A percentile compares a stretch with the other conserved stretches of the same genome.
phyloP scores from a whole-genome alignment of 805 yeast genomes.

The Hanseniaspora jakobsenii region DNA sequence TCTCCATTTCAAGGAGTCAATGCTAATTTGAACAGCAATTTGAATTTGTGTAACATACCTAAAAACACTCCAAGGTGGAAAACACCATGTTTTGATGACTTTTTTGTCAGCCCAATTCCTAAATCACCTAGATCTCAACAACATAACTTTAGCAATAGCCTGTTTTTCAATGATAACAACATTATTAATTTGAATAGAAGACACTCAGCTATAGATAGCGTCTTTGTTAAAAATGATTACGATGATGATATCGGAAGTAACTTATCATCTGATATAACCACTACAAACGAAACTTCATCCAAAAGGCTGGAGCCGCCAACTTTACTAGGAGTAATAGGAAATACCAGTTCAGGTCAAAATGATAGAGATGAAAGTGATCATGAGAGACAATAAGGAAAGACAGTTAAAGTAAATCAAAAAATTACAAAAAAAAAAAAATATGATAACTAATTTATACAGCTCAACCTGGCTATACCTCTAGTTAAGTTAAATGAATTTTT shows the following conservation, averaged over 20 bases:
- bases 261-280: too few relatives aligned
- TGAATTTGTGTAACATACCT: too few relatives aligned
- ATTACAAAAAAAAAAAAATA: too few relatives aligned
- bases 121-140: conserved; percentile 12
- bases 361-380: background rate
- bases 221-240: background rate
- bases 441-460: background rate
- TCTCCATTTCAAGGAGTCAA: conserved; percentile 12
- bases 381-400: too few relatives aligned
- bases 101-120: conserved; percentile 13
- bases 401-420: too few relatives aligned
- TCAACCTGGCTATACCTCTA: too few relatives aligned
- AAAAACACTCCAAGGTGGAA: conserved; percentile 16
- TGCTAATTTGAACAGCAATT: too few relatives aligned
- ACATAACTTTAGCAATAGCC: background rate
- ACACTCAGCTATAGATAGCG: conserved; percentile 2
- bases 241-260: background rate
- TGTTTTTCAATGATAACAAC: conserved; percentile 4
- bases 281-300: background rate
- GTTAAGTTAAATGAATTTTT: too few relatives aligned
- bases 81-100: conserved; percentile 15
- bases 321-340: conserved; percentile 5
- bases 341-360: background rate
- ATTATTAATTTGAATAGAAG: background rate
- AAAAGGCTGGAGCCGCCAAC: conserved; percentile 13